Evolutionary conservation across 306 rosid species (phyloP).

Genomic region (Delonix regia): DNA sequence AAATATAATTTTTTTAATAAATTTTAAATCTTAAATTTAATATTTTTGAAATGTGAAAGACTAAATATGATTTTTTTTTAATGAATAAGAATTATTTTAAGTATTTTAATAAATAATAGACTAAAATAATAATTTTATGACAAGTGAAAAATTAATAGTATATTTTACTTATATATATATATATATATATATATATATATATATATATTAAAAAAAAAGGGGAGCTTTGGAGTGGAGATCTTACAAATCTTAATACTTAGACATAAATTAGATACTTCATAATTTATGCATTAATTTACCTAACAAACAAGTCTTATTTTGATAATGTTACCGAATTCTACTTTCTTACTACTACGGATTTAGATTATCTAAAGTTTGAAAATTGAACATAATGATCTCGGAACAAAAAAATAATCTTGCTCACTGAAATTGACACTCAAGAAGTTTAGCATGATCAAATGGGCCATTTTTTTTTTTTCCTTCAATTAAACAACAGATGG

Average conservation of each 20-base stretch:
- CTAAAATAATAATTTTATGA: no score
- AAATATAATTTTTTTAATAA: no score
- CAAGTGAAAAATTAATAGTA: no score
- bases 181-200: no score
- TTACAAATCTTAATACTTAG: background rate
- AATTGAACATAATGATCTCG: background rate
- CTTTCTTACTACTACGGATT: background rate
- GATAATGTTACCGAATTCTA: background rate
- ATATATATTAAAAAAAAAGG: background rate
- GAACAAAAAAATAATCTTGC: background rate
- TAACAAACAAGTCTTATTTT: background rate
- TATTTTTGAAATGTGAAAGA: no score
- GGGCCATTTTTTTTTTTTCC: background rate
- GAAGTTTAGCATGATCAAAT: constrained; percentile 5
- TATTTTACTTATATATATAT: no score
- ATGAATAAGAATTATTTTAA: no score
- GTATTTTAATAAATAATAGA: no score
- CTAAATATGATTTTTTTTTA: no score
- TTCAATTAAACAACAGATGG: constrained; percentile 19
- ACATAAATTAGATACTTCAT: background rate
- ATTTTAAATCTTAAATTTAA: no score
- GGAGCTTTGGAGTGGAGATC: background rate
- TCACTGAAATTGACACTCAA: background rate
- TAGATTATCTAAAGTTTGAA: background rate
- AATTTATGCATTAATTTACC: background rate